Evolutionary conservation across 2,329 filamentous ascomycete species (phyloP).

Genomic region (Drechmeria coniospora): DNA sequence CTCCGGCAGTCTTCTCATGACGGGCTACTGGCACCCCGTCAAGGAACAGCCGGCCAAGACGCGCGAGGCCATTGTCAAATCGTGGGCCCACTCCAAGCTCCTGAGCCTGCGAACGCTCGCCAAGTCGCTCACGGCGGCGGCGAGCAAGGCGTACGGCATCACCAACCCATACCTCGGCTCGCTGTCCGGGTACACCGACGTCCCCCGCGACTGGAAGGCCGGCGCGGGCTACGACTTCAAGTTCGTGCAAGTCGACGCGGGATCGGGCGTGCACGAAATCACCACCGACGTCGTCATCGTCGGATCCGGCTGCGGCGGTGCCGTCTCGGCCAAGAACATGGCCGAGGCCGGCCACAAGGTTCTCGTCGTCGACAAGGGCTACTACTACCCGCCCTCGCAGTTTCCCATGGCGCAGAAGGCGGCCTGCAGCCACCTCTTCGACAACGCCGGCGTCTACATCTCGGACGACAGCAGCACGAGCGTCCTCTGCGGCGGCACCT

Average conservation of each 20-base stretch:
- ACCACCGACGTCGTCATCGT: conserved; percentile 74
- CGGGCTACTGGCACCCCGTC: conserved; percentile 49
- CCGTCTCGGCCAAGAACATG: conserved; percentile 65
- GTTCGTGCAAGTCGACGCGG: conserved; percentile 41
- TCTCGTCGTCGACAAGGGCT: conserved; percentile 68
- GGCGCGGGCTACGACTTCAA: conserved; percentile 38
- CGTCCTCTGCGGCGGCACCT: conserved; percentile 54
- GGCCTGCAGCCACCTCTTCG: conserved; percentile 50
- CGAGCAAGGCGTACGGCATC: conserved; percentile 38
- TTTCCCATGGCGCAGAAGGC: conserved; percentile 57
- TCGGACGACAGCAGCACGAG: conserved; percentile 42
- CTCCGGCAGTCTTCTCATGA: conserved; percentile 47
- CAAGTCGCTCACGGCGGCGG: conserved; percentile 38
- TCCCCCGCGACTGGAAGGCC: conserved; percentile 34
- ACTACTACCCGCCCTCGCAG: conserved; percentile 56
- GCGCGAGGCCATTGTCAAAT: conserved; percentile 45
- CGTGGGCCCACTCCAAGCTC: conserved; percentile 45
- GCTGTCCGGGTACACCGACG: conserved; percentile 41
- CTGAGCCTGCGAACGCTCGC: conserved; percentile 37
- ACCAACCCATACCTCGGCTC: conserved; percentile 37
- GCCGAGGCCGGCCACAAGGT: conserved; percentile 62
- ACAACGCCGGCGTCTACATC: conserved; percentile 44
- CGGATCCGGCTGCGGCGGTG: conserved; percentile 76
- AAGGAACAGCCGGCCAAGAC: conserved; percentile 43
- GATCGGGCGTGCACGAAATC: conserved; percentile 36